Conservation (phyloP, 2,329 filamentous ascomycete genomes). For the Huntiella omanensis region DNA sequence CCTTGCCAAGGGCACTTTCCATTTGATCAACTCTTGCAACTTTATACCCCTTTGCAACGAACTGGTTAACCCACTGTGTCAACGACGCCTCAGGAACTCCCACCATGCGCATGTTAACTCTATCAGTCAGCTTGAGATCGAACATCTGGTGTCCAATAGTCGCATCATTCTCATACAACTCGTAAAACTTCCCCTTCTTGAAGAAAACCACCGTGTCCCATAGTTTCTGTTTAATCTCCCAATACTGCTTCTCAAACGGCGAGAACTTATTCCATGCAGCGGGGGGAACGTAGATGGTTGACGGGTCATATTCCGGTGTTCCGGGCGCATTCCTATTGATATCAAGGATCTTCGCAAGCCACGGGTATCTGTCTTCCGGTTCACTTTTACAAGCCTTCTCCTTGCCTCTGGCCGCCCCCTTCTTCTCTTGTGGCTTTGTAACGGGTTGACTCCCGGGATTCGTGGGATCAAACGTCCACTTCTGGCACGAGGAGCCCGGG, state of each 20-base stretch:
- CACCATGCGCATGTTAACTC: slow-evolving; percentile 99
- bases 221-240: slow-evolving; percentile 96
- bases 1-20: slow-evolving; percentile 87
- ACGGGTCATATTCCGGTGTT: slow-evolving; percentile 77
- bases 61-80: slow-evolving; percentile 96
- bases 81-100: slow-evolving; percentile 89
- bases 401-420: slow-evolving; percentile 22
- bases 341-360: slow-evolving; percentile 73
- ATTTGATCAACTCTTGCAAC: slow-evolving; percentile 93
- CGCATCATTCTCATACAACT: slow-evolving; percentile 94
- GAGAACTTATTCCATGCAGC: slow-evolving; percentile 67
- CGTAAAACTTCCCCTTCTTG: slow-evolving; percentile 99
- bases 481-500: slow-evolving; percentile 22
- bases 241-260: slow-evolving; percentile 94
- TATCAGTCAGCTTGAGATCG: slow-evolving; percentile 90
- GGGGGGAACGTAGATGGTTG: slow-evolving; percentile 79
- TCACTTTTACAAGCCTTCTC: slow-evolving; percentile 64
- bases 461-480: slow-evolving; percentile 53
- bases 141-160: slow-evolving; percentile 93
- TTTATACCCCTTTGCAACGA: slow-evolving; percentile 95
- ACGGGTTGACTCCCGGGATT: slow-evolving; percentile 17
- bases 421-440: slow-evolving; percentile 12
- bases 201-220: slow-evolving; percentile 98
- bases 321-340: slow-evolving; percentile 61
- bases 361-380: slow-evolving; percentile 71